Evolutionary conservation across 1,284 basidiomycete genomes (phyloP), one percentile per base, ranked within the genome.

Genomic region (Dichomitus squalens): DNA sequence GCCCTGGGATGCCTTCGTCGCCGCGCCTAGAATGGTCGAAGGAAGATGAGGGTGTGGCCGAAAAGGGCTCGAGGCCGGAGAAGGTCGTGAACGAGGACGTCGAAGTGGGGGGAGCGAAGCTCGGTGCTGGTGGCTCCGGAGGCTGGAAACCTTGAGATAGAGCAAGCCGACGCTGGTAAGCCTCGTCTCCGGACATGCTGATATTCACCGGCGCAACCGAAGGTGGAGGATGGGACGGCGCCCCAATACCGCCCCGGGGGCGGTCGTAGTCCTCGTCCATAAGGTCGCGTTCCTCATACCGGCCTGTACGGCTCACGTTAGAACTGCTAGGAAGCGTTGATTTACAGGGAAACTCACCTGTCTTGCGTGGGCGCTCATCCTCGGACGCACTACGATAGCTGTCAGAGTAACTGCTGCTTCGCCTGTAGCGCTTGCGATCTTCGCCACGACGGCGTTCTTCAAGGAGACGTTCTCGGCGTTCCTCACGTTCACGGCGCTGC

Each of bases 401-500:
- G 60, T 85, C 89, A 2, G 87, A 87, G 66, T 87, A 85, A 58
- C 80, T 82, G 64, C 82, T 85, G 53, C 82, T 82, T 29, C 76
- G 72, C 55, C 86, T 75, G 56, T 74, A 72, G 55, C 90, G 74
- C 69, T 90, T 85, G 58, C 83, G 75, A 55, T 86, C 82, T 65
- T 85, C 80, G 61, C 73, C 73, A 53, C 80, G 77, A 5, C 81
- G 79, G 68, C 84, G 79, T 61, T 87, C 84, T 8, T 79, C 82
- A 3, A 86, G 70, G 25, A 65, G 27, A 16, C 86, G 80, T 56
- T 87, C 82, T 6, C 86, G 79, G 31, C 84, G 76, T 62, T 92
- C 88, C 48, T 89, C 88, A 34, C 82, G 81, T 29, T 92, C 88
- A 55, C 83, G 84, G 61, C 85, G 83, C 62, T 87, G 88, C 84